A percentile compares a stretch with the other conserved stretches of the same genome.
Conservation (phyloP, 1,139 yeast genomes). For the Pichia norvegensis region DNA sequence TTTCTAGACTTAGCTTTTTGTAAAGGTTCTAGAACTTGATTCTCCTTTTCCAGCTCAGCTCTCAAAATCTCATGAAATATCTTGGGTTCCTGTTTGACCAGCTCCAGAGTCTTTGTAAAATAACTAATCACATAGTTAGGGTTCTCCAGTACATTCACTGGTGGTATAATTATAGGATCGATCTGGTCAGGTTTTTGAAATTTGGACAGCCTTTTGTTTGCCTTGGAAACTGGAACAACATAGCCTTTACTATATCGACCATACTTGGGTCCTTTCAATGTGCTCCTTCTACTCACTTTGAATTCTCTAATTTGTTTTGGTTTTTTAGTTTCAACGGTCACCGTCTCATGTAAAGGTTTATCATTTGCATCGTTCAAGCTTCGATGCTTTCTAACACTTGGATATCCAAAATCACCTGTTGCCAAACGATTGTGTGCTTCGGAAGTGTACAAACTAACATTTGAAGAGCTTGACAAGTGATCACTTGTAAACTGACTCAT, state of each 20-base stretch:
- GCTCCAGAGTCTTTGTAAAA: conserved; percentile 11
- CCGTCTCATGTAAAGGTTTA: not conserved
- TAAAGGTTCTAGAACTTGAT: not conserved
- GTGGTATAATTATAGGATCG: conserved; percentile 9
- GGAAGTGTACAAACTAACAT: conserved; percentile 7
- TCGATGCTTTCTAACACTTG: not conserved
- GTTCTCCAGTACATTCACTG: conserved; percentile 13
- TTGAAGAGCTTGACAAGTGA: conserved; percentile 6
- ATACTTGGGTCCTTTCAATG: conserved; percentile 16
- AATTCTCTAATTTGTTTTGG: conserved; percentile 7
- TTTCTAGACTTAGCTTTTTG: conserved; percentile 5
- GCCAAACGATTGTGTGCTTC: conserved; percentile 9
- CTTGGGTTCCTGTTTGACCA: conserved; percentile 13
- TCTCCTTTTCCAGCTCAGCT: conserved; percentile 9
- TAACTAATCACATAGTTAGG: conserved; percentile 19
- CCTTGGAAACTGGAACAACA: conserved; percentile 1
- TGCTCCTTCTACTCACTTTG: conserved; percentile 15
- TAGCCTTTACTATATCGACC: not conserved
- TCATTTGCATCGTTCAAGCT: not conserved
- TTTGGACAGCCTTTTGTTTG: conserved; percentile 3
- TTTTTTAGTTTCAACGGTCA: not conserved
- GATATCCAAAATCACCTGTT: conserved; percentile 8
- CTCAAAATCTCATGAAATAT: conserved; percentile 12
- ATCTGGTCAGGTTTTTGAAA: conserved; percentile 9
- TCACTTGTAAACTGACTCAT: conserved; percentile 3